Percentiles rank a stretch among this genome's conserved stretches.
These are phyloP conservation scores for Alternaria novae-zelandiae DNA, from an alignment of 2,329 filamentous ascomycete species.

Conservation along the genomic window DNA sequence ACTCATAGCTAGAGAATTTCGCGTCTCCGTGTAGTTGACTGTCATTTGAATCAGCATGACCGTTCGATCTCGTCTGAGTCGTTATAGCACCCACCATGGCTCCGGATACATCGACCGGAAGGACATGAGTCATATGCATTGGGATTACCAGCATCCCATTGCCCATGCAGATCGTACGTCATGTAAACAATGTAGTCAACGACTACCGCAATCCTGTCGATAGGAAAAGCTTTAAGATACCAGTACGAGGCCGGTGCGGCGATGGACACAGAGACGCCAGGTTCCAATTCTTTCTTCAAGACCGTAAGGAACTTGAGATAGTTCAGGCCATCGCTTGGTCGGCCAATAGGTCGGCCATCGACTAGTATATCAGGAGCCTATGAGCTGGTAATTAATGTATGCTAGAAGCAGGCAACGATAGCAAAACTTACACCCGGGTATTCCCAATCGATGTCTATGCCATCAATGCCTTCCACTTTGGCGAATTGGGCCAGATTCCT, in stretches of 20 bases:
- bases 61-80: too few species aligned
- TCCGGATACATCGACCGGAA: slow-evolving; percentile 37
- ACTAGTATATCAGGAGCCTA: slow-evolving; percentile 30
- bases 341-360: neutral
- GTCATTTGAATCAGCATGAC: too few species aligned
- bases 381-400: neutral
- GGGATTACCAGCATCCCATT: slow-evolving; percentile 50
- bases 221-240: slow-evolving; percentile 38
- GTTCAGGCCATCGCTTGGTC: slow-evolving; percentile 37
- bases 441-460: slow-evolving; percentile 58
- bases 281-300: slow-evolving; percentile 15
- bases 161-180: slow-evolving; percentile 50
- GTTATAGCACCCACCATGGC: slow-evolving; percentile 20
- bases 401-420: neutral
- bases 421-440: slow-evolving; percentile 35
- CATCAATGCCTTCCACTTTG: slow-evolving; percentile 28
- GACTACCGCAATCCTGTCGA: slow-evolving; percentile 22
- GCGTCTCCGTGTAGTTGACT: slow-evolving; percentile 49
- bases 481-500: slow-evolving; percentile 32
- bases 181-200: slow-evolving; percentile 43
- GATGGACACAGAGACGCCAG: slow-evolving; percentile 26
- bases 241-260: slow-evolving; percentile 39
- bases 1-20: slow-evolving; percentile 42
- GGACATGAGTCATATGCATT: slow-evolving; percentile 34
- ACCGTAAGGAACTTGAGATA: slow-evolving; percentile 34